Percentiles rank a stretch among this genome's conserved stretches.
phyloP scores from a whole-genome alignment of 768 basidiomycete genomes.

The Leccinum aurantiacum region DNA sequence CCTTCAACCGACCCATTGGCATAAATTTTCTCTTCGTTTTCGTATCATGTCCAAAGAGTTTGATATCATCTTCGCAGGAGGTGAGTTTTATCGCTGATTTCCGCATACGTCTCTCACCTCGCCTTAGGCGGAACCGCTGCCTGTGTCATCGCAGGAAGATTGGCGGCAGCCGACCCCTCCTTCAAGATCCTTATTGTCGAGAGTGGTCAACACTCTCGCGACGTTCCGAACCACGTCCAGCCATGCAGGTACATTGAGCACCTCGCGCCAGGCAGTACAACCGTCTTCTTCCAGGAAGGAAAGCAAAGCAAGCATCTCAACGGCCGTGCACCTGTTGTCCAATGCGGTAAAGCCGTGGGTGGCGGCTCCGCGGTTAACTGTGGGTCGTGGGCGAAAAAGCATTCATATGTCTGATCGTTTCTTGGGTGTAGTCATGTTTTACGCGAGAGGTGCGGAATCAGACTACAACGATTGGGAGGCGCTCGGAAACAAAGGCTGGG shows the following conservation, averaged over 20 bases:
- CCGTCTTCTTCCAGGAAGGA: slow-evolving; percentile 24
- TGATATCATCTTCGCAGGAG: not conserved
- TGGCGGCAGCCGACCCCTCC: slow-evolving; percentile 51
- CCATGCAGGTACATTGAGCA: slow-evolving; percentile 52
- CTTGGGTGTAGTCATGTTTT: slow-evolving; percentile 41
- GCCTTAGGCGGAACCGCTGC: slow-evolving; percentile 47
- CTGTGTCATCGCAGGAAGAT: slow-evolving; percentile 53
- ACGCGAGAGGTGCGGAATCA: slow-evolving; percentile 56
- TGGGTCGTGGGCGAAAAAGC: slow-evolving; percentile 22
- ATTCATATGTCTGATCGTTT: not conserved
- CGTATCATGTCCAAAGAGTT: not conserved
- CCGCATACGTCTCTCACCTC: not conserved
- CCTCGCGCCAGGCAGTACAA: slow-evolving; percentile 33
- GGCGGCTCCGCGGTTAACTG: slow-evolving; percentile 67
- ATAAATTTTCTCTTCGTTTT: not conserved
- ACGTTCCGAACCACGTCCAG: slow-evolving; percentile 48
- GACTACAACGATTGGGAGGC: slow-evolving; percentile 64
- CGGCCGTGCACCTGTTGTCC: slow-evolving; percentile 46
- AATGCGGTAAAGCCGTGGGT: slow-evolving; percentile 53
- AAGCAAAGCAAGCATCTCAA: slow-evolving; percentile 43
- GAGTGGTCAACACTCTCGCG: slow-evolving; percentile 51
- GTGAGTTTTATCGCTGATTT: not conserved
- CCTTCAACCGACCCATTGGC: too few species aligned
- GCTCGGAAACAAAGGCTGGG: slow-evolving; percentile 59
- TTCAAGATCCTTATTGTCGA: slow-evolving; percentile 63